Evolutionary conservation across 2,329 filamentous ascomycete species (phyloP).

Genomic region (Scolecobasidium constrictum): DNA sequence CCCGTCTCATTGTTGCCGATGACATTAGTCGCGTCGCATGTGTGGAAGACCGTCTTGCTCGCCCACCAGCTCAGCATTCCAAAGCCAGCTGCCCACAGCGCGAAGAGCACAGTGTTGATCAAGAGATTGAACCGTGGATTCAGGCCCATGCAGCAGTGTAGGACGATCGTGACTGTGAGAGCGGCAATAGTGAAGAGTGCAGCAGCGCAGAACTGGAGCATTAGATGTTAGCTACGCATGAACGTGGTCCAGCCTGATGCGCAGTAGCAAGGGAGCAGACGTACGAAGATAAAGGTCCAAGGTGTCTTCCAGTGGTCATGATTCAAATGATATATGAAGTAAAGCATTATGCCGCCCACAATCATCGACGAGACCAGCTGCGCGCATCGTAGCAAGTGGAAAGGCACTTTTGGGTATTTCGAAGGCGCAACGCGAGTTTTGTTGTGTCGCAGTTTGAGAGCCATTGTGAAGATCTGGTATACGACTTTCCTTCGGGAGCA

Average conservation of each 20-base stretch:
- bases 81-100: slow-evolving; percentile 43
- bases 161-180: slow-evolving; percentile 36
- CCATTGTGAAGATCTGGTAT: too few species aligned
- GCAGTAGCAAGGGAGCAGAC: too few species aligned
- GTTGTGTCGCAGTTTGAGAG: neutral
- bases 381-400: slow-evolving; percentile 29
- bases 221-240: neutral
- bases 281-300: slow-evolving; percentile 49
- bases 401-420: slow-evolving; percentile 30
- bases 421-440: slow-evolving; percentile 26
- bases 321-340: slow-evolving; percentile 44
- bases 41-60: slow-evolving; percentile 39
- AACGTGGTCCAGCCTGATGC: too few species aligned
- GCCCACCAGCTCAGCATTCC: slow-evolving; percentile 43
- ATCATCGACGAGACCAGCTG: slow-evolving; percentile 36
- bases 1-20: slow-evolving; percentile 35
- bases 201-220: slow-evolving; percentile 38
- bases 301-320: slow-evolving; percentile 41
- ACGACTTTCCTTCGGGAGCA: too few species aligned
- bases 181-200: slow-evolving; percentile 39
- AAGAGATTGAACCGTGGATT: slow-evolving; percentile 40
- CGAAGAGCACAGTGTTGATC: slow-evolving; percentile 36
- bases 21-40: slow-evolving; percentile 42
- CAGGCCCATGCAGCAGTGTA: slow-evolving; percentile 42
- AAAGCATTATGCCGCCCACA: slow-evolving; percentile 42